Evolutionary conservation across 768 basidiomycete genomes (phyloP).

Genomic region (Tulasnella calospora): DNA sequence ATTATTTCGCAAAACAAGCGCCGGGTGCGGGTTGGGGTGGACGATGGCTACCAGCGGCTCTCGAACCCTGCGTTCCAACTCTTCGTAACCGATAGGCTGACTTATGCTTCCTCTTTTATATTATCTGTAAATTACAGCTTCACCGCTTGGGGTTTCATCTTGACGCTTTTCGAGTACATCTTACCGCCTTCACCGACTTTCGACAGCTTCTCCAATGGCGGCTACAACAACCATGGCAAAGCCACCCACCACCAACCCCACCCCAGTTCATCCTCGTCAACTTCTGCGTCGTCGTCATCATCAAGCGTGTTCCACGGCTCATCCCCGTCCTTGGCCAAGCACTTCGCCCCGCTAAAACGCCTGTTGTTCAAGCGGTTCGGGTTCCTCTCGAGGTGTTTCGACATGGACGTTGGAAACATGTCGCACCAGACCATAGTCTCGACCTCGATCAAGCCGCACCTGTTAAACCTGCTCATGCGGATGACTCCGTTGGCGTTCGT

Average conservation of each 20-base stretch:
- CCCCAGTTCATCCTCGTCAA: not conserved
- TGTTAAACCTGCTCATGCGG: conserved; percentile 80
- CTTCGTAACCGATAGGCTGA: too few species aligned
- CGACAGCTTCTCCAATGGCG: not conserved
- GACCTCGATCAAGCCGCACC: conserved; percentile 46
- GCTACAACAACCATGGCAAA: not conserved
- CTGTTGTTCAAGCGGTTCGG: conserved; percentile 37
- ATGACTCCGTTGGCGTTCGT: conserved; percentile 91
- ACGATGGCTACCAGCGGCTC: too few species aligned
- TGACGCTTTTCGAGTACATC: conserved; percentile 58
- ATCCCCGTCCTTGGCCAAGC: conserved; percentile 27
- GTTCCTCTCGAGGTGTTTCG: conserved; percentile 16
- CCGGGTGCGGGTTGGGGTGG: too few species aligned
- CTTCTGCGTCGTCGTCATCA: not conserved
- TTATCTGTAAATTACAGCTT: conserved; percentile 82
- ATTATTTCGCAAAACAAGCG: too few species aligned
- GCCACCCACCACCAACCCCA: not conserved
- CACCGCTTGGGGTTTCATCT: conserved; percentile 73
- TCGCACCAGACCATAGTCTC: not conserved
- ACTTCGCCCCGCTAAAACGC: conserved; percentile 15
- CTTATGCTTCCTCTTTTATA: conserved; percentile 33
- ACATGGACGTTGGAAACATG: conserved; percentile 7
- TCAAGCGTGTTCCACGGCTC: not conserved
- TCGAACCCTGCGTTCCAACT: too few species aligned
- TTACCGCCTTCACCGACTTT: not conserved